phyloP scores from a whole-genome alignment of 2,329 filamentous ascomycete species.

The Alternaria infectoria region DNA sequence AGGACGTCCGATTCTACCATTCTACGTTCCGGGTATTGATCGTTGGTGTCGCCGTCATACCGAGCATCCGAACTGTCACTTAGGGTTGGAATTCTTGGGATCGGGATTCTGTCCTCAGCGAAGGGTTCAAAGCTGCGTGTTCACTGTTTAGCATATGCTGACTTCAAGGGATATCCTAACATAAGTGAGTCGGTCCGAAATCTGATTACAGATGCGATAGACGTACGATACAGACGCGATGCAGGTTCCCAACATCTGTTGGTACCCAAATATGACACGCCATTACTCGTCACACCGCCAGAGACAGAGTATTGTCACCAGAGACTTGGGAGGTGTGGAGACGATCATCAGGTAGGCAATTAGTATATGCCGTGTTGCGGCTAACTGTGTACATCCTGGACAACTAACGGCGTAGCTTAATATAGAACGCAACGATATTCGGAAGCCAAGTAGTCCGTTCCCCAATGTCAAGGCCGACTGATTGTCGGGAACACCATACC shows the following conservation, averaged over 20 bases:
- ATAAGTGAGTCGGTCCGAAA: neutral
- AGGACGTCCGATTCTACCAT: neutral
- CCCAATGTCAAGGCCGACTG: neutral
- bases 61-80: neutral
- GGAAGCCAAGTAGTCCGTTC: neutral
- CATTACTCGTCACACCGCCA: neutral
- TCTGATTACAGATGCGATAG: neutral
- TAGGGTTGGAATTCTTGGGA: neutral
- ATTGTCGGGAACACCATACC: neutral
- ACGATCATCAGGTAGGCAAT: neutral
- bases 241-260: neutral
- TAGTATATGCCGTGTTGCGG: neutral
- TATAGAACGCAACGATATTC: neutral
- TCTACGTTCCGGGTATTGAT: neutral
- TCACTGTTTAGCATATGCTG: neutral
- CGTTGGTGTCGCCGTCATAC: neutral
- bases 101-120: neutral
- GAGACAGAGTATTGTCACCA: neutral
- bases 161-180: neutral
- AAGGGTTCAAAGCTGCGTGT: neutral
- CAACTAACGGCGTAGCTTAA: neutral
- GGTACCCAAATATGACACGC: neutral
- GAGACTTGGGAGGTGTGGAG: neutral
- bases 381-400: neutral
- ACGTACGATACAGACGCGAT: neutral